Evolutionary conservation across 2,329 filamentous ascomycete genomes (phyloP), one percentile per base, ranked within the genome.

Genomic region (Fusarium algeriense): DNA sequence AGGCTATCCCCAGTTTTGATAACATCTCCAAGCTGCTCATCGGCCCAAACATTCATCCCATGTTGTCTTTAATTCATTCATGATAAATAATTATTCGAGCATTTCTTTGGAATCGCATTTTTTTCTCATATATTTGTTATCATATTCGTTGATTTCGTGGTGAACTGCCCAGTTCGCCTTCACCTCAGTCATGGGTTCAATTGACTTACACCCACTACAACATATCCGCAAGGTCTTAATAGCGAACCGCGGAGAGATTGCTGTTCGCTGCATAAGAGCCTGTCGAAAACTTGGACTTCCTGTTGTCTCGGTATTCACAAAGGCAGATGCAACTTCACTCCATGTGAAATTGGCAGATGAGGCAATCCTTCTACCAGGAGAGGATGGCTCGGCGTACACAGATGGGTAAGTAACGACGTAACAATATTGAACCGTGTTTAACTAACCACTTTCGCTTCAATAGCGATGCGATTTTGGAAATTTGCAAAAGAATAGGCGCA

Each of bases 1-100:
- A 35, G 30, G 30, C 38, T 46, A 55, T 55, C 52, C 38, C 52
- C 52, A 55, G 30, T 55, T 55, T 48, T 55, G 52, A 55, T 55
- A 55, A 46, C 52, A 46, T 20, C 38, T 55, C 20, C 20, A 46
- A 34, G 13, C 17, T 46, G 17, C 17, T 35, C 38, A n/a, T 55
- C 30, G 6, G 6, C 28, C 46, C 20, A 17, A 34, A 34, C 28
- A 23, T 46, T 46, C 20, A 13, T 26, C 3, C 7, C 40, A 23
- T 34, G 20, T 6, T 40, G 23, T 43, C 20, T 14, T 10, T n/a
- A n/a, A 46, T 34, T 15, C 14, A 2, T 55, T 46, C 19, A 55
- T 46, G 46, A 34, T 38, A 34, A 55, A 28, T 15, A 6, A 26
- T 34, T 6, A 20, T 55, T 45, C 5, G 1, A 7, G 11, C 0